Conservation (phyloP, 352 stramenopile genomes). For the Halophytophthora polymorphica region DNA sequence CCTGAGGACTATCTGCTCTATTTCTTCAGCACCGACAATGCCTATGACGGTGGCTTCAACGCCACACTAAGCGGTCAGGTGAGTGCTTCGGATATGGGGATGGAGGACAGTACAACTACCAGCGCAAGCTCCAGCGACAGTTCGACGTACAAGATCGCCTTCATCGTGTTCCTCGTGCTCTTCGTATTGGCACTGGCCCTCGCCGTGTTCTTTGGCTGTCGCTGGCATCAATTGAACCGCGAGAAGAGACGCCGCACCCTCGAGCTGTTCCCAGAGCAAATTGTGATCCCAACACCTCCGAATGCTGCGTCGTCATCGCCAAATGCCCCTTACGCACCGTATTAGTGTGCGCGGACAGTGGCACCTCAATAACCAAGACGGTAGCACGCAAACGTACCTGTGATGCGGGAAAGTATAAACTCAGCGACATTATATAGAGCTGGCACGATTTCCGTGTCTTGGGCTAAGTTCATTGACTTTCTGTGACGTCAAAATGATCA, state of each 20-base stretch:
- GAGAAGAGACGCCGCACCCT: constrained; percentile 16
- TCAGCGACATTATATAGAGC: no score
- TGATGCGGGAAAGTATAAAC: no score
- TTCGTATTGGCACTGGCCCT: constrained; percentile 25
- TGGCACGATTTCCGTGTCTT: no score
- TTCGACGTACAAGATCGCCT: constrained; percentile 34
- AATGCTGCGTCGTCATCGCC: constrained; percentile 5
- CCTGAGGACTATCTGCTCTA: constrained; percentile 14
- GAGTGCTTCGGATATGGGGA: not conserved
- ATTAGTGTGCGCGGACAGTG: not conserved
- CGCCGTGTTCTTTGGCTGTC: constrained; percentile 26
- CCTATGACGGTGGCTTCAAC: constrained; percentile 38
- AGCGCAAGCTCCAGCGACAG: constrained; percentile 1
- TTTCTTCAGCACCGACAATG: constrained; percentile 35
- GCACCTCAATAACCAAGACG: not conserved
- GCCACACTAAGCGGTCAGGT: constrained; percentile 10
- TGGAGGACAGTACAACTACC: constrained; percentile 8
- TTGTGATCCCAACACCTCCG: constrained; percentile 8
- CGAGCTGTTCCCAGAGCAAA: constrained; percentile 7
- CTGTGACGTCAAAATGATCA: no score
- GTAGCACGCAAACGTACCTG: no score
- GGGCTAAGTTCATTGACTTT: no score
- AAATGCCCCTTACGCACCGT: constrained; percentile 7
- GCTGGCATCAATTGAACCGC: constrained; percentile 20
- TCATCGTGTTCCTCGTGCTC: constrained; percentile 45